Evolutionary conservation across 768 basidiomycete genomes (phyloP), one percentile per base, ranked within the genome.

Genomic region (Plicaturopsis crispa): DNA sequence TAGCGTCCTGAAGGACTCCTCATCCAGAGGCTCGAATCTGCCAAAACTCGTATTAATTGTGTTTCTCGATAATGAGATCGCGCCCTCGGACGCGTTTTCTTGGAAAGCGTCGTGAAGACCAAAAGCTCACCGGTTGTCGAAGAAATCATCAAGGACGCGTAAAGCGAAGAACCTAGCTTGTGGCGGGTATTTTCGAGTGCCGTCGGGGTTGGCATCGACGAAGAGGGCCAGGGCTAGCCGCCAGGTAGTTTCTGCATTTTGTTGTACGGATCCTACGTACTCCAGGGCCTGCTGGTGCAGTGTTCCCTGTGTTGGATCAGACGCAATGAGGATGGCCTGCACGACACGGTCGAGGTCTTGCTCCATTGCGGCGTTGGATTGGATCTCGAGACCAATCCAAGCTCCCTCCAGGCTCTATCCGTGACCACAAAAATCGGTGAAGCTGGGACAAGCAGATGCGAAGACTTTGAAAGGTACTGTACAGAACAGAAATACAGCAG

Each of bases 231-330:
- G 69, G 20, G 84, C 84, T 31, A 91, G 70, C 55, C 80, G 72
- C 91, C 93, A 97, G 14, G 79, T 77, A 46, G 74, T 73, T 44
- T 70, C 67, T 11, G 82, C 70, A 57, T 85, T 85, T 57, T 80
- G 77, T 51, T 87, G 84, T 45, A 96, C 69, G 40, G 70, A 75
- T 20, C 76, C 71, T 22, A 97, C 68, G 58, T 85, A 97, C 40
- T 82, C 78, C 48, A 96, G 68, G 23, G 93, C 93, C 57, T 93
- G 83, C 42, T 80, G 83, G 61, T 92, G 87, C 23, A 94, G 62
- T 19, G 72, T 56, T 39, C 65, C 67, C 58, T 80, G 84, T 11
- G 69, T 64, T 38, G 82, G 84, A 66, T 91, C 83, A 43, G 84
- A 84, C 36, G 91, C 92, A 63, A 94, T 83, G 54, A 73, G 65